Conservation (phyloP, 2,329 filamentous ascomycete species). For the Fusarium haematococcum region DNA sequence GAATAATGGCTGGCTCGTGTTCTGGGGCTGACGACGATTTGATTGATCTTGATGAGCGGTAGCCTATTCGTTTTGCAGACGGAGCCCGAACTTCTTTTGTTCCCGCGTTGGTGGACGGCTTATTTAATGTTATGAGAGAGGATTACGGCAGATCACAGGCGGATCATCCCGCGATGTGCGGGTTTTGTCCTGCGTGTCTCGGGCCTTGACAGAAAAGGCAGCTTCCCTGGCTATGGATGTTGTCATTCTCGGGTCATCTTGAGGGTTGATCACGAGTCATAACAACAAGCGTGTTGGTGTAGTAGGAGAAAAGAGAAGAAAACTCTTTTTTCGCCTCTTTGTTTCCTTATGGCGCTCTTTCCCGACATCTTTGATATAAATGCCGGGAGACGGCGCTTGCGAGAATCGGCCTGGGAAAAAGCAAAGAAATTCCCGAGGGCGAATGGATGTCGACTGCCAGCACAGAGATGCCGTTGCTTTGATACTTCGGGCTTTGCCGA, state of each 20-base stretch:
- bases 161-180: not conserved
- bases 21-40: not conserved
- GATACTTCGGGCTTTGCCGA: not conserved
- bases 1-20: not conserved
- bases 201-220: slow-evolving; percentile 7
- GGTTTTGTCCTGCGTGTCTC: not conserved
- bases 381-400: not conserved
- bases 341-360: not conserved
- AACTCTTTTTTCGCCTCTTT: not conserved
- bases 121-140: not conserved
- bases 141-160: not conserved
- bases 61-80: not conserved
- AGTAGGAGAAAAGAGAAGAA: not conserved
- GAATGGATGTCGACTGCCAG: not conserved
- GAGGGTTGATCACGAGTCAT: not conserved
- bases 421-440: not conserved
- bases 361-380: not conserved
- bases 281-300: not conserved
- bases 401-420: slow-evolving; percentile 6
- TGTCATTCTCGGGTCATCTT: not conserved
- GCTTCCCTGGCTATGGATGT: not conserved
- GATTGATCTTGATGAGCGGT: not conserved
- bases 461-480: not conserved
- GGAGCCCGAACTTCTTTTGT: not conserved
- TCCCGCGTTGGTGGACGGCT: not conserved